These are phyloP conservation scores for Hypoxylon lienhwacheense DNA, from an alignment of 495 filamentous ascomycete genomes.

Conservation along the genomic window DNA sequence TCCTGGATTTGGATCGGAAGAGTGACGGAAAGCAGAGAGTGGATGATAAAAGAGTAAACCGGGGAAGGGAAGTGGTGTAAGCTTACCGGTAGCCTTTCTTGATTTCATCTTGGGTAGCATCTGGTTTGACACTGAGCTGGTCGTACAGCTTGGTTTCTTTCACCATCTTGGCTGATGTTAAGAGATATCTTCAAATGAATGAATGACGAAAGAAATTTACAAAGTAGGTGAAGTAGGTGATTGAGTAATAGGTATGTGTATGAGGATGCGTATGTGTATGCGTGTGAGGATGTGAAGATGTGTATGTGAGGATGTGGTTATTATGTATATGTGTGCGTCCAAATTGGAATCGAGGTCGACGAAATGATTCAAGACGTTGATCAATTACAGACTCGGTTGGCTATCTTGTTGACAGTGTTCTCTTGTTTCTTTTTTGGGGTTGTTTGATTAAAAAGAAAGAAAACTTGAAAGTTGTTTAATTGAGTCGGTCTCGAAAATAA, in stretches of 20 bases:
- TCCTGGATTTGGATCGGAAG: slow-evolving; percentile 4
- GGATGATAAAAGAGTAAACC: slow-evolving; percentile 5
- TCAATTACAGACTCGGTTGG: too few species aligned
- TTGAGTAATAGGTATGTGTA: slow-evolving; percentile 5
- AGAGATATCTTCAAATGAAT: neutral
- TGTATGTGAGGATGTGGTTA: neutral
- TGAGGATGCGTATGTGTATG: neutral
- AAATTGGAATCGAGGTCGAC: slow-evolving; percentile 6
- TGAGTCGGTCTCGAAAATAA: too few species aligned
- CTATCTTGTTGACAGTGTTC: too few species aligned
- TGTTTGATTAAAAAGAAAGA: slow-evolving; percentile 13
- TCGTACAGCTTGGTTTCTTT: slow-evolving; percentile 88
- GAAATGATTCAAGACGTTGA: neutral
- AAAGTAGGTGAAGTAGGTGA: neutral
- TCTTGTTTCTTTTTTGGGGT: too few species aligned
- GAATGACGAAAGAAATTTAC: neutral
- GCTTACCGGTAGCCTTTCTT: slow-evolving; percentile 92
- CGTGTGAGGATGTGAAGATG: neutral
- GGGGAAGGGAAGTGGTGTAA: slow-evolving; percentile 5
- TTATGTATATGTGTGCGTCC: slow-evolving; percentile 1
- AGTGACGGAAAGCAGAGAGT: too few species aligned
- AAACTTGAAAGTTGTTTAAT: too few species aligned
- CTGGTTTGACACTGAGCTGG: slow-evolving; percentile 70
- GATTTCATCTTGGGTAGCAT: slow-evolving; percentile 87
- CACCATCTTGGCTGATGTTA: slow-evolving; percentile 62